Conservation (phyloP, 768 basidiomycete species). For the Suillus luteus region DNA sequence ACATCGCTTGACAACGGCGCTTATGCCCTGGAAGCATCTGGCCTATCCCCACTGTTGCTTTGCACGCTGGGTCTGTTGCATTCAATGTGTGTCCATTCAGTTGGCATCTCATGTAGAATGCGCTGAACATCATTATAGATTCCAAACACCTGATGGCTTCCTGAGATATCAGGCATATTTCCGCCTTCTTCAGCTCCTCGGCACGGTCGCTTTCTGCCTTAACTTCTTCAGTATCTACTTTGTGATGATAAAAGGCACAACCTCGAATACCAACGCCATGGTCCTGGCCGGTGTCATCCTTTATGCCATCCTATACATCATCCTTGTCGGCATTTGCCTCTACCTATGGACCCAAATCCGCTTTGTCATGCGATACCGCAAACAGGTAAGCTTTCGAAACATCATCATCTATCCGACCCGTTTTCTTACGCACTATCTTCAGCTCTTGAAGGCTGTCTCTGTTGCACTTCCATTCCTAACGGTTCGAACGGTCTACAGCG, state of each 20-base stretch:
- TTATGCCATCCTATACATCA: slow-evolving; percentile 40
- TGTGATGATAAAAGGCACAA: too few relatives aligned
- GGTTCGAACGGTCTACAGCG: slow-evolving; percentile 47
- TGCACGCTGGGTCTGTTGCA: slow-evolving; percentile 38
- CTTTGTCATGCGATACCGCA: slow-evolving; percentile 29
- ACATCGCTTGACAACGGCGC: too few relatives aligned
- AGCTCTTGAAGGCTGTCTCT: slow-evolving; percentile 61
- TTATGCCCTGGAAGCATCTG: slow-evolving; percentile 23
- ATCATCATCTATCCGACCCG: slow-evolving; percentile 7
- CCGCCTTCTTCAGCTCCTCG: slow-evolving; percentile 31
- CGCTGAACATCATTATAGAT: slow-evolving; percentile 24
- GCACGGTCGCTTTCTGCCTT: slow-evolving; percentile 21
- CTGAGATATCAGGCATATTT: slow-evolving; percentile 16
- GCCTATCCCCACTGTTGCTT: slow-evolving; percentile 40
- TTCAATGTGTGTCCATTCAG: slow-evolving; percentile 32
- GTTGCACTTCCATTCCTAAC: slow-evolving; percentile 61
- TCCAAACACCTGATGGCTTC: slow-evolving; percentile 28
- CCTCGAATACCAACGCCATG: too few relatives aligned
- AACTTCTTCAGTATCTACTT: too few relatives aligned
- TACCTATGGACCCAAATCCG: slow-evolving; percentile 55
- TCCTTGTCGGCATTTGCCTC: slow-evolving; percentile 47
- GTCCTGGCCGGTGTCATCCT: slow-evolving; percentile 29
- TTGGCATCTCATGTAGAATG: neutral
- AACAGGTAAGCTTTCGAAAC: slow-evolving; percentile 33
- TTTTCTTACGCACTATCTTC: slow-evolving; percentile 13